These are phyloP conservation scores for Entoloma clypeatum DNA, from an alignment of 1,284 basidiomycete genomes.

Conservation along the genomic window DNA sequence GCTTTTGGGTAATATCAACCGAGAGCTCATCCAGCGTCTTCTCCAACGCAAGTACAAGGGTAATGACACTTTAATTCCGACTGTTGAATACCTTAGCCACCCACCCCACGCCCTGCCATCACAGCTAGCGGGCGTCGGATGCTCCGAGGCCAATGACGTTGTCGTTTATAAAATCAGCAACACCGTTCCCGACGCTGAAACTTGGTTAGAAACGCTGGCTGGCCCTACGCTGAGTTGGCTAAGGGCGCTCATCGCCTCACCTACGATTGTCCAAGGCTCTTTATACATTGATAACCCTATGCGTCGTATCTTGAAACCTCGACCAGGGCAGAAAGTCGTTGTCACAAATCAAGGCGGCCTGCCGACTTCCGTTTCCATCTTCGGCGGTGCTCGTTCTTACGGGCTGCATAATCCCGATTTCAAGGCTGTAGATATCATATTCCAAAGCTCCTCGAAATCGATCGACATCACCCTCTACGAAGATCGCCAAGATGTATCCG, in stretches of 20 bases:
- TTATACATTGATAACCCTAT: constrained; percentile 89
- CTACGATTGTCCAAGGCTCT: constrained; percentile 81
- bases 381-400: constrained; percentile 79
- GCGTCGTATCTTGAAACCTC: constrained; percentile 82
- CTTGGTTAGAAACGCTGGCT: constrained; percentile 86
- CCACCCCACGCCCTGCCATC: constrained; percentile 38
- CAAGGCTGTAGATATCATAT: constrained; percentile 82
- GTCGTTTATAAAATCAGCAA: constrained; percentile 58
- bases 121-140: constrained; percentile 44
- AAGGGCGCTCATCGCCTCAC: constrained; percentile 78
- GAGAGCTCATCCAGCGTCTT: constrained; percentile 73
- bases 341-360: constrained; percentile 45
- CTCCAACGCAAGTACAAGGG: constrained; percentile 81
- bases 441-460: constrained; percentile 45
- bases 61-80: constrained; percentile 77
- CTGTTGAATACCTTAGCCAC: constrained; percentile 82
- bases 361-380: constrained; percentile 59
- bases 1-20: constrained; percentile 85
- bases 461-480: constrained; percentile 85
- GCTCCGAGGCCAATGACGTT: constrained; percentile 41
- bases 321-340: constrained; percentile 73
- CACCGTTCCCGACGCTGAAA: constrained; percentile 53
- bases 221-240: constrained; percentile 85
- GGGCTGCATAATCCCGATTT: constrained; percentile 73
- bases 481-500: constrained; percentile 71